These are phyloP conservation scores for Berberis vulgaris DNA, from an alignment of 164 flowering plant species.

Conservation along the genomic window DNA sequence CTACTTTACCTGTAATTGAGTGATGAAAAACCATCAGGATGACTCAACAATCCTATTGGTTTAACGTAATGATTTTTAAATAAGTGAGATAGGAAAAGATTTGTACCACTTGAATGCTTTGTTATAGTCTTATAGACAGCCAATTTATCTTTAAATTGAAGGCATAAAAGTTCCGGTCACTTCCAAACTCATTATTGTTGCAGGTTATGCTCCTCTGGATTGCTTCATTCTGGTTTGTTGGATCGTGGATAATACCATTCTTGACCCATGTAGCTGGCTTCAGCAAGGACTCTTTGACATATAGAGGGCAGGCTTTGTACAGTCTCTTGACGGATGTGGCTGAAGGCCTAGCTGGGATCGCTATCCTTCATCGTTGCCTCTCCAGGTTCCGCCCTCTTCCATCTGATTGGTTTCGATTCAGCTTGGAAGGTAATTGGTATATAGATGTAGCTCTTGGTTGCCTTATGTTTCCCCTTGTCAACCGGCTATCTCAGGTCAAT, in stretches of 20 bases:
- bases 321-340: slow-evolving; percentile 88
- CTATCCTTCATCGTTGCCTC: slow-evolving; percentile 78
- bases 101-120: not conserved
- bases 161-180: not conserved
- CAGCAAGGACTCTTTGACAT: slow-evolving; percentile 68
- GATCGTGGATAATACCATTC: slow-evolving; percentile 93
- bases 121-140: not conserved
- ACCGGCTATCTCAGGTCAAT: slow-evolving; percentile 83
- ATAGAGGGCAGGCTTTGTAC: slow-evolving; percentile 88
- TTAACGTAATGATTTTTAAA: not conserved
- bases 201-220: slow-evolving; percentile 98
- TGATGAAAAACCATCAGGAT: no score
- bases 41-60: no score
- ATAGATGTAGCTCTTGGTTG: slow-evolving; percentile 80
- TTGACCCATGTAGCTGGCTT: slow-evolving; percentile 72
- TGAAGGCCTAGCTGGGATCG: slow-evolving; percentile 93
- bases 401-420: slow-evolving; percentile 77
- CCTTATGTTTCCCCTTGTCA: slow-evolving; percentile 89
- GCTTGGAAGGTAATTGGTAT: slow-evolving; percentile 72
- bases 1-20: no score
- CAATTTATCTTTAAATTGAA: not conserved
- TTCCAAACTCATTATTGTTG: slow-evolving; percentile 7
- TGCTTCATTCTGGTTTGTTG: slow-evolving; percentile 91
- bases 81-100: not conserved
- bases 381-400: slow-evolving; percentile 75